Evolutionary conservation across 805 yeast species (phyloP).

Genomic region (Teunomyces gatunensis): DNA sequence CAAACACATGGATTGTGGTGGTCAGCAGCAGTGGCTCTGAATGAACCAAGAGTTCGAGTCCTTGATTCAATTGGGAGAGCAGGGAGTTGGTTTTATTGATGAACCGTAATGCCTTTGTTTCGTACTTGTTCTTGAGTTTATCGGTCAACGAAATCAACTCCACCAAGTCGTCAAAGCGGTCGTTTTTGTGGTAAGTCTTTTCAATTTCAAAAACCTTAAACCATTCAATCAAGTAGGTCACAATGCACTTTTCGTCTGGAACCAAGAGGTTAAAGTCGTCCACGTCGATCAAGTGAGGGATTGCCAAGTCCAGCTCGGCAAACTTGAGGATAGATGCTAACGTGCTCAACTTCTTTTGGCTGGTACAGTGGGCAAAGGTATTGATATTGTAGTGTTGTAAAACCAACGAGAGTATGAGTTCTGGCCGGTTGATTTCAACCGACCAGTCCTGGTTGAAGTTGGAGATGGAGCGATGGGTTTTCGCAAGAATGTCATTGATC

Average conservation of each 20-base stretch:
- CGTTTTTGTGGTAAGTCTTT: neutral
- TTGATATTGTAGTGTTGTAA: constrained; percentile 20
- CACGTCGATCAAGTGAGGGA: constrained; percentile 52
- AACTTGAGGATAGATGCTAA: constrained; percentile 19
- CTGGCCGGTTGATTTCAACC: constrained; percentile 45
- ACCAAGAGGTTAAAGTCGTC: constrained; percentile 49
- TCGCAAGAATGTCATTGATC: constrained; percentile 42
- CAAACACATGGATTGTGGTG: neutral
- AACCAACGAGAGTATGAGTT: constrained; percentile 42
- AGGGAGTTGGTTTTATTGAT: constrained; percentile 21
- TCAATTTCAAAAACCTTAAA: constrained; percentile 39
- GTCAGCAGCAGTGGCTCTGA: neutral
- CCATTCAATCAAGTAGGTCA: constrained; percentile 60
- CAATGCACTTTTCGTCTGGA: constrained; percentile 61
- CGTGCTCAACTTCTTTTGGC: constrained; percentile 24
- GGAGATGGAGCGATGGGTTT: constrained; percentile 21
- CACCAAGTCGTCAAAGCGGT: constrained; percentile 8
- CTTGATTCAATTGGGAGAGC: constrained; percentile 2
- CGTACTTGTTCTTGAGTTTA: constrained; percentile 28
- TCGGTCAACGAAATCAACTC: constrained; percentile 11
- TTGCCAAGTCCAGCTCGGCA: constrained; percentile 46
- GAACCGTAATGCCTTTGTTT: constrained; percentile 28
- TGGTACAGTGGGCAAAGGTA: constrained; percentile 5
- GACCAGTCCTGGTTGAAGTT: constrained; percentile 61
- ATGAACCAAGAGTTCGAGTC: neutral